Conservation (phyloP, 1,284 basidiomycete species). For the Crepidotus sp. region DNA sequence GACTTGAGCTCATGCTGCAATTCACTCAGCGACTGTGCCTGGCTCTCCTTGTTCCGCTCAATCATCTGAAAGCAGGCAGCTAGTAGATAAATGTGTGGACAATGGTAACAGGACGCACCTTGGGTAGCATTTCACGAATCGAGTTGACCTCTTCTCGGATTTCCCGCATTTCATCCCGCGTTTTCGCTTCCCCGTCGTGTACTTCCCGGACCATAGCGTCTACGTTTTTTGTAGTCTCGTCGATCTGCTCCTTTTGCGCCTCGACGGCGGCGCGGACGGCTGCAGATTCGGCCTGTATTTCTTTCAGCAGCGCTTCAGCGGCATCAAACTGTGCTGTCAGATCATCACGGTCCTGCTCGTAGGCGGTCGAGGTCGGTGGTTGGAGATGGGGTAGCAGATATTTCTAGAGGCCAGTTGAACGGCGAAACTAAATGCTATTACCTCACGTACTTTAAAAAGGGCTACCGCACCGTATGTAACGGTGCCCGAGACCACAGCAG, state of each 20-base stretch:
- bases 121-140: conserved; percentile 85
- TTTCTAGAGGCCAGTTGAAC: conserved; percentile 47
- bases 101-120: conserved; percentile 39
- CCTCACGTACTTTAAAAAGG: conserved; percentile 63
- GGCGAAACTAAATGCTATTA: not conserved
- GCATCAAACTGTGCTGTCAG: conserved; percentile 91
- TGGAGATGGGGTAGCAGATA: conserved; percentile 87
- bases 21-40: conserved; percentile 71
- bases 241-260: conserved; percentile 73
- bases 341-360: conserved; percentile 81
- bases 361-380: conserved; percentile 83
- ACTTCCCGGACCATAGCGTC: conserved; percentile 72
- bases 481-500: conserved; percentile 85
- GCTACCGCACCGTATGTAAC: conserved; percentile 84
- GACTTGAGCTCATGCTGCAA: conserved; percentile 94
- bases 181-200: conserved; percentile 68
- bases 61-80: conserved; percentile 64
- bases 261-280: conserved; percentile 74
- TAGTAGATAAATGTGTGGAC: not conserved
- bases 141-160: conserved; percentile 87
- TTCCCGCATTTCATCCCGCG: conserved; percentile 87
- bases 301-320: conserved; percentile 73
- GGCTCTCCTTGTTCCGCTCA: conserved; percentile 83
- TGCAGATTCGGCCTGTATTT: conserved; percentile 73
- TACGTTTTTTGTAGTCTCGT: conserved; percentile 73